Percentiles rank a stretch among this genome's conserved stretches.
Evolutionary conservation across 2,329 filamentous ascomycete genomes (phyloP).

Genomic region (Clonostachys rhizophaga): DNA sequence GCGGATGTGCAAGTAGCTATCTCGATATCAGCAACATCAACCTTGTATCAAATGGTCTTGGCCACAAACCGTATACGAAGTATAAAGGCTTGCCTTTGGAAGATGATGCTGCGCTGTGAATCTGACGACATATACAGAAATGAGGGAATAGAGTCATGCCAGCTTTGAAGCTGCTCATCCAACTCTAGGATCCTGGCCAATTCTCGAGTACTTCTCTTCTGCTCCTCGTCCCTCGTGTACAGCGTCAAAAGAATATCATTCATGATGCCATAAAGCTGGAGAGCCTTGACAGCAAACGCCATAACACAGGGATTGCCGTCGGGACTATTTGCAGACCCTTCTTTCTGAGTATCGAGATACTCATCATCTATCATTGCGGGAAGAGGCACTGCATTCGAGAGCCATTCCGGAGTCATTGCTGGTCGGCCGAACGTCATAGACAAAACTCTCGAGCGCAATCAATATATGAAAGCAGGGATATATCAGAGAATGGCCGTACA

Average conservation of each 20-base stretch:
- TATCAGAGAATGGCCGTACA: not conserved
- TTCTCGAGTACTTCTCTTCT: not conserved
- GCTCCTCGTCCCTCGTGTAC: not conserved
- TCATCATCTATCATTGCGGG: slow-evolving; percentile 7
- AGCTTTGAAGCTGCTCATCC: slow-evolving; percentile 1
- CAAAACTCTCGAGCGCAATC: slow-evolving; percentile 2
- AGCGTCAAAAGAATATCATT: slow-evolving; percentile 3
- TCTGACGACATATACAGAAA: not conserved
- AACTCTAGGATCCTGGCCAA: not conserved
- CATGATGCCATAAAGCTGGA: slow-evolving; percentile 3
- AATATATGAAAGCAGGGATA: not conserved
- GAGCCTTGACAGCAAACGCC: slow-evolving; percentile 1
- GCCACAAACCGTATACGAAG: not conserved
- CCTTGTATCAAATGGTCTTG: not conserved
- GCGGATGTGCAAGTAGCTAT: slow-evolving; percentile 1
- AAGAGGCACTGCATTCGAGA: slow-evolving; percentile 1
- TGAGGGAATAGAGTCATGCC: slow-evolving; percentile 1
- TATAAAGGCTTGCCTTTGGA: slow-evolving; percentile 2
- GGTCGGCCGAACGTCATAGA: slow-evolving; percentile 7
- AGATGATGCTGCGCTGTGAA: not conserved
- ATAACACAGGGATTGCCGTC: not conserved
- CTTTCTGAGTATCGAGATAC: not conserved
- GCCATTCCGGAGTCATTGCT: slow-evolving; percentile 1
- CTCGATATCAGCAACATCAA: not conserved
- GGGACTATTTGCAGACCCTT: not conserved